Evolutionary conservation across 805 yeast genomes (phyloP).

Genomic region (Suhomyces sp.): DNA sequence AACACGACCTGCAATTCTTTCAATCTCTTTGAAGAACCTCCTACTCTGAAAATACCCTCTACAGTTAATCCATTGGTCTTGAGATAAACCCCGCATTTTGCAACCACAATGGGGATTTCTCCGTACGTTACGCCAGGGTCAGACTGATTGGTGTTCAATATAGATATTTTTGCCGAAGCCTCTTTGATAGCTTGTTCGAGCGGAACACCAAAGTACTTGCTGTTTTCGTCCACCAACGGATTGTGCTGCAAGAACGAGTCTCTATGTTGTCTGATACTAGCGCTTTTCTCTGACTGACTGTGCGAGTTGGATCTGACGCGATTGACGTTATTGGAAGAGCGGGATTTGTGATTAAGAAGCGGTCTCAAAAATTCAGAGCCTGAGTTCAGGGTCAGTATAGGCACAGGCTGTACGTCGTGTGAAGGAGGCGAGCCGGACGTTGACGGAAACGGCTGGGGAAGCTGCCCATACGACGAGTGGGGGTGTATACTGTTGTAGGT

Average conservation of each 20-base stretch:
- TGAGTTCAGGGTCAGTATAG: background rate
- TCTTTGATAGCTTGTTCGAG: constrained; percentile 64
- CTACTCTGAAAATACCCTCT: constrained; percentile 91
- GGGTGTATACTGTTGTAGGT: background rate
- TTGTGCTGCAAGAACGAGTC: constrained; percentile 49
- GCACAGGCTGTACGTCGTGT: constrained; percentile 3
- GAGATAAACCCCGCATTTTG: constrained; percentile 85
- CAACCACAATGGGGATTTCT: constrained; percentile 88
- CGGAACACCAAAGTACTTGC: constrained; percentile 75
- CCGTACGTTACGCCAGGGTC: constrained; percentile 78
- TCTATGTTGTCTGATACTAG: constrained; percentile 44
- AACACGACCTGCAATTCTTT: constrained; percentile 81
- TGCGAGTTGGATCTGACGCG: constrained; percentile 37
- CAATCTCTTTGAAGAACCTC: constrained; percentile 86
- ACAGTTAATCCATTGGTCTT: constrained; percentile 74
- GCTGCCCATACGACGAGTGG: background rate
- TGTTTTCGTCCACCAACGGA: constrained; percentile 44
- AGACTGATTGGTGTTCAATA: constrained; percentile 46
- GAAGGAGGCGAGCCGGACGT: constrained; percentile 5
- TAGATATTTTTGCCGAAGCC: constrained; percentile 75
- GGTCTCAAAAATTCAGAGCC: constrained; percentile 40
- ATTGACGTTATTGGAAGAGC: constrained; percentile 47
- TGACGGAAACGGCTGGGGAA: constrained; percentile 5
- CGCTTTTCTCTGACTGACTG: constrained; percentile 26
- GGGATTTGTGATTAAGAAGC: constrained; percentile 46